Conservation (phyloP, 352 stramenopile genomes). For the Phytophthora cryptogea region DNA sequence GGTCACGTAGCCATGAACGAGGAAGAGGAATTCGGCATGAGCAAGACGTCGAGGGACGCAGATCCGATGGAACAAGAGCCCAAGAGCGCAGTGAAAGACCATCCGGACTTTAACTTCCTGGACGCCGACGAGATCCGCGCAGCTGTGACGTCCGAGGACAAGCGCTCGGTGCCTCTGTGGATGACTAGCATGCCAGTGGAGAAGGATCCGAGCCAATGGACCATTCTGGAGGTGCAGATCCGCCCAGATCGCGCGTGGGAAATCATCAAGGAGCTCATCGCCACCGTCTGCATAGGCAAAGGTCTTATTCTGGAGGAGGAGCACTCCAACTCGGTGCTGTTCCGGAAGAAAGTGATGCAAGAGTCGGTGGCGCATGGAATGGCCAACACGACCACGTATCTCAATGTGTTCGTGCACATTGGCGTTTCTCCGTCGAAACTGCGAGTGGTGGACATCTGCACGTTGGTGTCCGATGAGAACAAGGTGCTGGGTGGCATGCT, state of each 20-base stretch:
- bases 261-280: slow-evolving; percentile 79
- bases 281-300: slow-evolving; percentile 79
- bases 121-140: slow-evolving; percentile 36
- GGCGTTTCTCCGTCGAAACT: slow-evolving; percentile 81
- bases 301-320: slow-evolving; percentile 68
- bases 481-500: slow-evolving; percentile 64
- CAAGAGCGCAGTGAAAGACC: slow-evolving; percentile 58
- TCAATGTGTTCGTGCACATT: slow-evolving; percentile 76
- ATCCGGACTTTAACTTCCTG: slow-evolving; percentile 73
- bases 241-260: slow-evolving; percentile 74
- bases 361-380: slow-evolving; percentile 70
- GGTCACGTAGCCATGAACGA: slow-evolving; percentile 43
- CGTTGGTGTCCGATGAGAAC: slow-evolving; percentile 65
- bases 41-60: slow-evolving; percentile 56
- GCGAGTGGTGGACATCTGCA: slow-evolving; percentile 72
- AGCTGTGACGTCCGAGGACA: slow-evolving; percentile 32
- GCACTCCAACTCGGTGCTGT: slow-evolving; percentile 60
- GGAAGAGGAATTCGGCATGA: slow-evolving; percentile 80
- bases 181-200: slow-evolving; percentile 61
- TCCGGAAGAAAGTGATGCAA: slow-evolving; percentile 69
- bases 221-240: slow-evolving; percentile 71
- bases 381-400: slow-evolving; percentile 63
- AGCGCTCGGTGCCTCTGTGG: slow-evolving; percentile 52
- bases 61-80: slow-evolving; percentile 72
- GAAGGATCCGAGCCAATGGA: slow-evolving; percentile 67